Percentiles rank a stretch among this genome's conserved stretches.
Evolutionary conservation across 352 stramenopile genomes (phyloP).

Genomic region (Globisporangium emineosum): DNA sequence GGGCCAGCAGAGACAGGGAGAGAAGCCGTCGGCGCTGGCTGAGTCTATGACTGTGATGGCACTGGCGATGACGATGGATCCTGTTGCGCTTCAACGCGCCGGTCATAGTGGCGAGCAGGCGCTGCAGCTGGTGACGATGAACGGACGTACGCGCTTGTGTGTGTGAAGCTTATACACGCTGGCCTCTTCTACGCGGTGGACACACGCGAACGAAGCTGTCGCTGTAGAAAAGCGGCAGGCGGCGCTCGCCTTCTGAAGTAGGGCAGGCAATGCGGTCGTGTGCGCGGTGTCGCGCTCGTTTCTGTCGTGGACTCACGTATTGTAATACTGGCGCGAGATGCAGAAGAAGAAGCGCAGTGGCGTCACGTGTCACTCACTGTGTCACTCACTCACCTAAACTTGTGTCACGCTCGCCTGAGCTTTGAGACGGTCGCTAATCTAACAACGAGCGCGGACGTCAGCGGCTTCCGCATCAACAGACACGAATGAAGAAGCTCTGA

Average conservation of each 20-base stretch:
- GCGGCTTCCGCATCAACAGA: conserved; percentile 1
- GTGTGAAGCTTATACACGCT: background rate
- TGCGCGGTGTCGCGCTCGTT: background rate
- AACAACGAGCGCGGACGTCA: background rate
- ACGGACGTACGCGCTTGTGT: background rate
- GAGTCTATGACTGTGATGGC: too few relatives aligned
- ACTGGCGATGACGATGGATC: background rate
- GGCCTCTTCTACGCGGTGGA: background rate
- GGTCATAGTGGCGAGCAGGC: background rate
- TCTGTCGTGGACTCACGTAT: background rate
- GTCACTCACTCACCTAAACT: background rate
- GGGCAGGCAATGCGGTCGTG: background rate
- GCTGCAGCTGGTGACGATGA: background rate
- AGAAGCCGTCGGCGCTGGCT: background rate
- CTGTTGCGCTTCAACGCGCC: background rate
- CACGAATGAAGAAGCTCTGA: background rate
- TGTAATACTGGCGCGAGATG: background rate
- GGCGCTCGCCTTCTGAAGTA: background rate
- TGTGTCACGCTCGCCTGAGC: too few relatives aligned
- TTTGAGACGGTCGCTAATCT: background rate
- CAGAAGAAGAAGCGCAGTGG: background rate
- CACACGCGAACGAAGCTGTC: background rate
- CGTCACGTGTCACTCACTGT: background rate
- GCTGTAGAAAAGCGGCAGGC: background rate
- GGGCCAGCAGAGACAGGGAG: background rate